A percentile compares a stretch with the other conserved stretches of the same genome.
Conservation (phyloP, 192 early-diverging fungal species). For the Mortierella antarctica region DNA sequence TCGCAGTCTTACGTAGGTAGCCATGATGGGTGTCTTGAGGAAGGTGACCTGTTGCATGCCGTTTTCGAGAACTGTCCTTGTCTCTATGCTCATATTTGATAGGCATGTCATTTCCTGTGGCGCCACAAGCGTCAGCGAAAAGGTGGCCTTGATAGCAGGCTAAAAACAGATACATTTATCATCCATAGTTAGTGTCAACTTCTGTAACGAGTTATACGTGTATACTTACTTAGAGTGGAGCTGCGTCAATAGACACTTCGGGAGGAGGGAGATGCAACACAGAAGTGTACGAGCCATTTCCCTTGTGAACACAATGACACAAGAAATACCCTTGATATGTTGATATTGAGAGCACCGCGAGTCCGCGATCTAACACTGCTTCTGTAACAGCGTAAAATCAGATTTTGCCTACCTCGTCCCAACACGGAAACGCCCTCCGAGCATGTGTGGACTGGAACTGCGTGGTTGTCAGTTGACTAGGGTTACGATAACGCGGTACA, state of each 20-base stretch:
- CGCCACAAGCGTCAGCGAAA: constrained; percentile 59
- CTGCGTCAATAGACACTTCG: too few relatives aligned
- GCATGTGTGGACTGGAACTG: constrained; percentile 96
- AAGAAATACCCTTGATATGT: neutral
- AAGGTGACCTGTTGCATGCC: constrained; percentile 47
- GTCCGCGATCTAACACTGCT: too few relatives aligned
- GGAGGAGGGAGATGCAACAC: too few relatives aligned
- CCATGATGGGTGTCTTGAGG: constrained; percentile 52
- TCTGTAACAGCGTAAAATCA: neutral
- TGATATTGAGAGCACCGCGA: neutral
- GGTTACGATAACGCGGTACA: neutral
- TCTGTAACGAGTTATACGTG: too few relatives aligned
- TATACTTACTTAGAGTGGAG: too few relatives aligned
- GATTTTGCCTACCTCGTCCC: constrained; percentile 76
- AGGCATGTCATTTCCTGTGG: constrained; percentile 56
- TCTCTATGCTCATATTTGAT: constrained; percentile 61
- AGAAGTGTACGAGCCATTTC: neutral
- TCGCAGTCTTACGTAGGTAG: constrained; percentile 33
- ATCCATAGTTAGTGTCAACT: too few relatives aligned
- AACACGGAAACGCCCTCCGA: constrained; percentile 92
- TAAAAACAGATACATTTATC: constrained; percentile 6
- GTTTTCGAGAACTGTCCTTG: constrained; percentile 18
- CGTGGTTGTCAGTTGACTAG: constrained; percentile 86
- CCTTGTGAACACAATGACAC: neutral
- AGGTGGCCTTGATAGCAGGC: constrained; percentile 67